Evolutionary conservation across 805 yeast species (phyloP).

Genomic region (Brettanomyces bruxellensis): DNA sequence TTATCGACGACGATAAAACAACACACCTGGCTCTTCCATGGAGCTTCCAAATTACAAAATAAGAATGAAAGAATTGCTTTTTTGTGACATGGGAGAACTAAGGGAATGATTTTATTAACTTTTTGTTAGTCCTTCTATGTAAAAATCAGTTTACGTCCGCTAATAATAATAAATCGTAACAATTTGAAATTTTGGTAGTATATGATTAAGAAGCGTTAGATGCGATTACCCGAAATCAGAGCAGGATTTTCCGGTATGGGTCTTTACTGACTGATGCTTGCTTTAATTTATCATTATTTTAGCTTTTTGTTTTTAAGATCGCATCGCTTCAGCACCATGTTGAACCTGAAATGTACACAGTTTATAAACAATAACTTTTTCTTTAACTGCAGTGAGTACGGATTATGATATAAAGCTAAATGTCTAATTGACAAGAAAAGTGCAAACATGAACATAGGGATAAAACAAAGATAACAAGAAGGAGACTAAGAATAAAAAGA

Average conservation of each 20-base stretch:
- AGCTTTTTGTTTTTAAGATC: no score
- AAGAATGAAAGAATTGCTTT: background rate
- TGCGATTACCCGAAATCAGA: no score
- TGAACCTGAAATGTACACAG: no score
- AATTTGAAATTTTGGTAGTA: background rate
- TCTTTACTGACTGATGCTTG: no score
- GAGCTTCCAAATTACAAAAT: slow-evolving; percentile 74
- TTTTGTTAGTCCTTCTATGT: no score
- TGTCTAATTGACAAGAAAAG: background rate
- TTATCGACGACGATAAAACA: slow-evolving; percentile 77
- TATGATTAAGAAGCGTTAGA: background rate
- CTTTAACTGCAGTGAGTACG: background rate
- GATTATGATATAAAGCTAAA: background rate
- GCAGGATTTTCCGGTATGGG: no score
- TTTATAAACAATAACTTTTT: no score
- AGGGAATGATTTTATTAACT: no score
- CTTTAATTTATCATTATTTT: no score
- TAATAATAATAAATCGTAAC: background rate
- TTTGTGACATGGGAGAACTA: no score
- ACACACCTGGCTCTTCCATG: slow-evolving; percentile 71
- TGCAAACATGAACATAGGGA: slow-evolving; percentile 1
- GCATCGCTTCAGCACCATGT: no score
- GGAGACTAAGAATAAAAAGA: background rate
- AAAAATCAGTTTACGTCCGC: no score
- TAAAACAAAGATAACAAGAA: background rate